Conservation (phyloP, 371 early-diverging fungal genomes). For the Mortierella sp. region DNA sequence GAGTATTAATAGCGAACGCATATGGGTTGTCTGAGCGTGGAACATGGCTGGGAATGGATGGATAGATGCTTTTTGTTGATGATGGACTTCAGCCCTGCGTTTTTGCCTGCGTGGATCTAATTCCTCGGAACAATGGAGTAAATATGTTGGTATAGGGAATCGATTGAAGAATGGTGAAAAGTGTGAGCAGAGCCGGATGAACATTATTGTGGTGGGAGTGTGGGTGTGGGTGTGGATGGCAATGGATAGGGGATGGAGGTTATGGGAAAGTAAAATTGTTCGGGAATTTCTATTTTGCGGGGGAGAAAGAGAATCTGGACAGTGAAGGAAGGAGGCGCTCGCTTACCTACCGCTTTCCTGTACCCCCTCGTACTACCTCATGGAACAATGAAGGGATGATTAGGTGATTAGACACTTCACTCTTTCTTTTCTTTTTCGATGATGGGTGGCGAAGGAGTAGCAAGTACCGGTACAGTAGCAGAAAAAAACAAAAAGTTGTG, state of each 20-base stretch:
- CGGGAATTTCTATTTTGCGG: conserved; percentile 5
- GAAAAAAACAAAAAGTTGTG: too few species aligned
- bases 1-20: not conserved
- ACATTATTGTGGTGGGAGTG: not conserved
- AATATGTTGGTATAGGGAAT: not conserved
- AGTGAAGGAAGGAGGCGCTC: too few species aligned
- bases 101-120: not conserved
- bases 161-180: not conserved
- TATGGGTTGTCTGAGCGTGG: not conserved
- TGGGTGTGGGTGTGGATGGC: not conserved
- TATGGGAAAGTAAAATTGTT: not conserved
- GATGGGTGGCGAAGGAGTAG: too few species aligned
- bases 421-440: too few species aligned
- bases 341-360: too few species aligned
- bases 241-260: not conserved
- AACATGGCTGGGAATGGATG: not conserved
- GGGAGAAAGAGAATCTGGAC: not conserved
- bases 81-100: too few species aligned
- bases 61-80: not conserved
- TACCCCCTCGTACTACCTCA: too few species aligned
- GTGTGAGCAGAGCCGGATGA: not conserved
- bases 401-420: too few species aligned
- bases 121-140: not conserved
- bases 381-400: too few species aligned
- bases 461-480: too few species aligned